Evolutionary conservation across 768 basidiomycete species (phyloP).

Genomic region (Russula foetens): DNA sequence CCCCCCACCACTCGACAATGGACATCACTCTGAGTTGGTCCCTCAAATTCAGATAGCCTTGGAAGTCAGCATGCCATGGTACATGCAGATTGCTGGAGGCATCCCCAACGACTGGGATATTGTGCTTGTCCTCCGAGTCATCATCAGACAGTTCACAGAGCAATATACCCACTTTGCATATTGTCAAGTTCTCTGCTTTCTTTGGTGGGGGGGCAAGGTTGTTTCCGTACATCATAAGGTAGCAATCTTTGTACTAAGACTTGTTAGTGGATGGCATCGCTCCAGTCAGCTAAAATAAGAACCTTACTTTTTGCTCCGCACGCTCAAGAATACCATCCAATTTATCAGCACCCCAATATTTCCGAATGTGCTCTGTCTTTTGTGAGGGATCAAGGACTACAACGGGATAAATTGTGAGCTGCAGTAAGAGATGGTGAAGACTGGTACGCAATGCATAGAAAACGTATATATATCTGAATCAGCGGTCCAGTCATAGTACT

Average conservation of each 20-base stretch:
- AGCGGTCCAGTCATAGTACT: not conserved
- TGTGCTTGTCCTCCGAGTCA: not conserved
- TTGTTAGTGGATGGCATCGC: too few relatives aligned
- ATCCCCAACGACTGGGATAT: not conserved
- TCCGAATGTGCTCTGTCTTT: not conserved
- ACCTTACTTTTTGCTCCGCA: not conserved
- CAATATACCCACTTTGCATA: not conserved
- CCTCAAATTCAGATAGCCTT: too few relatives aligned
- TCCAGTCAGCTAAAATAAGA: not conserved
- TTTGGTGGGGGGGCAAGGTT: not conserved
- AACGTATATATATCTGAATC: not conserved
- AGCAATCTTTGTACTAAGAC: not conserved
- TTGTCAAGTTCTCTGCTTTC: not conserved
- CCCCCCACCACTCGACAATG: constrained; percentile 10
- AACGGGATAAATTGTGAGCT: too few relatives aligned
- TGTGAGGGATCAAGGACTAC: too few relatives aligned
- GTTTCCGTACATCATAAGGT: not conserved
- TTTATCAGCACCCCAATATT: not conserved
- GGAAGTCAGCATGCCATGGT: not conserved
- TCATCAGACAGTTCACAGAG: not conserved
- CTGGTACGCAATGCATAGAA: not conserved
- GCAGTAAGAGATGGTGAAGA: too few relatives aligned
- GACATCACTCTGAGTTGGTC: too few relatives aligned
- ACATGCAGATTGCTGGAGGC: not conserved
- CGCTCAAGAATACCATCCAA: not conserved